Conservation (phyloP, 2,329 filamentous ascomycete genomes). For the Trichoderma breve region DNA sequence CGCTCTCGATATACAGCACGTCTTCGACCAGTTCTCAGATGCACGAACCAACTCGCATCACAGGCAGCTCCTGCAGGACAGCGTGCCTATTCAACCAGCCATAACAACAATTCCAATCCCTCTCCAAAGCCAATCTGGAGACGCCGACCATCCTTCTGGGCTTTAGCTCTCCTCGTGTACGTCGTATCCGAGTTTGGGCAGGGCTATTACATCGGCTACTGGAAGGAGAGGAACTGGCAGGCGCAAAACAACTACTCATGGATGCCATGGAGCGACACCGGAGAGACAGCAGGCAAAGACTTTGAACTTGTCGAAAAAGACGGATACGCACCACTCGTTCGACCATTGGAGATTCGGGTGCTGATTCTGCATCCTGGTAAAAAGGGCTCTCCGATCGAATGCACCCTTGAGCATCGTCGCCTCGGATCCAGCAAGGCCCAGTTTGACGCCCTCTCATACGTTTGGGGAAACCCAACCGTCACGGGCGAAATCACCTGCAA, state of each 20-base stretch:
- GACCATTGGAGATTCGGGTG: not conserved
- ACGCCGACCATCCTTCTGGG: not conserved
- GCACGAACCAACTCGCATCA: too few relatives aligned
- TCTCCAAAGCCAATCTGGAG: not conserved
- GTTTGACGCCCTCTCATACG: not conserved
- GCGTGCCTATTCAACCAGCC: not conserved
- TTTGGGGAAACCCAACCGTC: not conserved
- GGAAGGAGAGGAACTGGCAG: not conserved
- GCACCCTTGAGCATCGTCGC: not conserved
- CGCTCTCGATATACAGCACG: not conserved
- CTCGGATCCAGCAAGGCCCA: not conserved
- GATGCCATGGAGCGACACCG: not conserved
- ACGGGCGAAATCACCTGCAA: not conserved
- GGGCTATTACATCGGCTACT: not conserved
- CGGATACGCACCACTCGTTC: not conserved
- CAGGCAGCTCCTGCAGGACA: not conserved
- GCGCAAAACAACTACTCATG: not conserved
- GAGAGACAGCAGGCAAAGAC: not conserved
- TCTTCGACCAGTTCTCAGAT: too few relatives aligned
- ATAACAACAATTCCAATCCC: not conserved
- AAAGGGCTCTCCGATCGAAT: not conserved
- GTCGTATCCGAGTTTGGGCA: not conserved
- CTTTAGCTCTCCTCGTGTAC: not conserved
- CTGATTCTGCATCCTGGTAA: not conserved
- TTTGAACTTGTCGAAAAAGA: not conserved